These are phyloP conservation scores for Coffea eugenioides DNA, from an alignment of 257 asterid species.

Conservation along the genomic window DNA sequence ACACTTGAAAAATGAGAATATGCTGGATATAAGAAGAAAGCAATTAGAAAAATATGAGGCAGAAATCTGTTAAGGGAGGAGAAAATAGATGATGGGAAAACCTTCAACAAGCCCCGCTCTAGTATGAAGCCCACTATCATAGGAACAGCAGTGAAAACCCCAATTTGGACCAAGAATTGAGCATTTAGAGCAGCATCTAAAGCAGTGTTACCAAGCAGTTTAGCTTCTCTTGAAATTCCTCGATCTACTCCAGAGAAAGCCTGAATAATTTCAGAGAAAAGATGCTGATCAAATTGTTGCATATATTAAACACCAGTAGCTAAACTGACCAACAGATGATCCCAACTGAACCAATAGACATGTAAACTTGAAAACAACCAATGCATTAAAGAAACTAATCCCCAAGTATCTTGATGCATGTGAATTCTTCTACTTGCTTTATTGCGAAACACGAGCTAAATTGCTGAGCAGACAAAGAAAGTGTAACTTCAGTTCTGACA, in stretches of 20 bases:
- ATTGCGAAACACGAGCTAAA: background rate
- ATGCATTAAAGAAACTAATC: background rate
- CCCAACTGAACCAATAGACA: background rate
- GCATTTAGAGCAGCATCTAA: constrained; percentile 84
- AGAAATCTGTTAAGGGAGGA: background rate
- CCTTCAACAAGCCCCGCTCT: constrained; percentile 87
- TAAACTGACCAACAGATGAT: background rate
- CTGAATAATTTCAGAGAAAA: constrained; percentile 37
- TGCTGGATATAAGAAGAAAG: background rate
- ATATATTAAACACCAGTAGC: background rate
- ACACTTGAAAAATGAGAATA: background rate
- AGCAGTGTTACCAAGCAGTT: constrained; percentile 74
- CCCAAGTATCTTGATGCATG: background rate
- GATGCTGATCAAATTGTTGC: background rate
- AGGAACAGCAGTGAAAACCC: constrained; percentile 96
- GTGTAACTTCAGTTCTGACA: background rate
- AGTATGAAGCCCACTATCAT: constrained; percentile 96
- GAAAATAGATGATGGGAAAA: constrained; percentile 22
- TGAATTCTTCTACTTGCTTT: background rate
- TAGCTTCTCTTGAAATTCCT: constrained; percentile 64
- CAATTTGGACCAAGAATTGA: constrained; percentile 96
- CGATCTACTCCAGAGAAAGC: constrained; percentile 96
- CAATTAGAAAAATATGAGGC: background rate
- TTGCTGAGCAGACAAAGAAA: background rate
- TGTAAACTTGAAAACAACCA: background rate